These are phyloP conservation scores for Alternaria sp. DNA, from an alignment of 2,329 filamentous ascomycete species.

Conservation along the genomic window DNA sequence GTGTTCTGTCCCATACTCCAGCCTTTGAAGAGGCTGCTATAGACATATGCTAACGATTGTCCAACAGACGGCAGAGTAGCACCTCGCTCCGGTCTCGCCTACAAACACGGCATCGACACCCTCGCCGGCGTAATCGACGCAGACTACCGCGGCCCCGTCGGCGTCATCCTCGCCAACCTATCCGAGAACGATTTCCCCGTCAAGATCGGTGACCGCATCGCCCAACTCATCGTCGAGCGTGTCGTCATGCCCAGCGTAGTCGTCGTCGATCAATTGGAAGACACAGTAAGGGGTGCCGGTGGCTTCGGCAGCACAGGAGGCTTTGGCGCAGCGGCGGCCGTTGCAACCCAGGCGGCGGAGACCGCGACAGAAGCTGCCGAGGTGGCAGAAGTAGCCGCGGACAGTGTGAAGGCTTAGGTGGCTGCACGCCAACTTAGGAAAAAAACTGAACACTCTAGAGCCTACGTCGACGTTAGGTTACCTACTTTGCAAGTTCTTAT, in stretches of 20 bases:
- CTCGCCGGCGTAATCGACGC: conserved; percentile 97
- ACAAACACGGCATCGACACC: conserved; percentile 95
- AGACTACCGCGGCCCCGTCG: conserved; percentile 93
- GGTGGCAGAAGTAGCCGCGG: not conserved
- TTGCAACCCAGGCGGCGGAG: not conserved
- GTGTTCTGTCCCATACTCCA: conserved; percentile 41
- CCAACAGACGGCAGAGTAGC: conserved; percentile 81
- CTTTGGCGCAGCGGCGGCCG: conserved; percentile 28
- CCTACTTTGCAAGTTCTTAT: not conserved
- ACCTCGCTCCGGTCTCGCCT: conserved; percentile 86
- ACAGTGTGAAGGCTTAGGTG: not conserved
- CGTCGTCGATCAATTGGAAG: conserved; percentile 87
- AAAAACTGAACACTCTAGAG: not conserved
- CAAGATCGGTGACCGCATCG: conserved; percentile 86
- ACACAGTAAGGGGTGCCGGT: conserved; percentile 87
- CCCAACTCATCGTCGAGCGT: conserved; percentile 91
- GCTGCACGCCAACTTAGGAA: not conserved
- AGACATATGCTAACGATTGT: not conserved
- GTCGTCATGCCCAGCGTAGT: conserved; percentile 92
- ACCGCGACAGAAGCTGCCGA: not conserved
- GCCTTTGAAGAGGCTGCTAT: accelerated
- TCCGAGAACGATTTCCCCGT: conserved; percentile 80
- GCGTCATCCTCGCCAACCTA: conserved; percentile 95
- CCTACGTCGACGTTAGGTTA: not conserved
- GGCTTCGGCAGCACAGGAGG: conserved; percentile 56